Evolutionary conservation across 495 filamentous ascomycete genomes (phyloP).

Genomic region (Annulohypoxylon nitens): DNA sequence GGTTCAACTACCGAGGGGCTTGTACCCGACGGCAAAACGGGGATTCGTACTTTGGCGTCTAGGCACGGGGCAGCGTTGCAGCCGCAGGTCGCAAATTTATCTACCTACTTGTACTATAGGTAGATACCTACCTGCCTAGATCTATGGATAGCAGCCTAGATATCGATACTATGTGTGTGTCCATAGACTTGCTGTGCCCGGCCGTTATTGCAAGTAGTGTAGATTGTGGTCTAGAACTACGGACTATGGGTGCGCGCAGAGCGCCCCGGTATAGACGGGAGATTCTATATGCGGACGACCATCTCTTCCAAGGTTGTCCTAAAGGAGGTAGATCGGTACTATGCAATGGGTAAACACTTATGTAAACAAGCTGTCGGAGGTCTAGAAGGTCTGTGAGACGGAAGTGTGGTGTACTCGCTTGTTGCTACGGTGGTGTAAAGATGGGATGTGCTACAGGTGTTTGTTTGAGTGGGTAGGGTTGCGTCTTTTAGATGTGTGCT

Average conservation of each 20-base stretch:
- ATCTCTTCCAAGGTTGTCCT: background rate
- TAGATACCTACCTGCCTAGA: background rate
- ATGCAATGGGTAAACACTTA: background rate
- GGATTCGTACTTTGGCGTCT: background rate
- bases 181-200: background rate
- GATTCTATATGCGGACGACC: background rate
- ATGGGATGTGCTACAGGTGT: slow-evolving; percentile 3
- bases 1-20: slow-evolving; percentile 33
- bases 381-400: background rate
- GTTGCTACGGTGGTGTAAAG: slow-evolving; percentile 9
- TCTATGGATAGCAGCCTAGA: background rate
- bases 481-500: slow-evolving; percentile 11
- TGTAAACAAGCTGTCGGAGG: background rate
- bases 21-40: slow-evolving; percentile 38
- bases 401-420: slow-evolving; percentile 4
- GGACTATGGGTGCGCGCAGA: background rate
- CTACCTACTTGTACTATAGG: background rate
- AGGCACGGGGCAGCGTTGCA: slow-evolving; percentile 29
- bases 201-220: slow-evolving; percentile 1
- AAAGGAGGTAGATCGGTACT: background rate
- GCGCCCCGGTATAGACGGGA: background rate
- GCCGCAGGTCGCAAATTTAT: slow-evolving; percentile 39
- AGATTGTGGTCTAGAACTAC: background rate
- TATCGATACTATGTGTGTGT: background rate
- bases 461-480: slow-evolving; percentile 13